Evolutionary conservation across 106 monocot species (phyloP), one percentile per base, ranked within the genome.

Genomic region (Dendrobium nobile): DNA sequence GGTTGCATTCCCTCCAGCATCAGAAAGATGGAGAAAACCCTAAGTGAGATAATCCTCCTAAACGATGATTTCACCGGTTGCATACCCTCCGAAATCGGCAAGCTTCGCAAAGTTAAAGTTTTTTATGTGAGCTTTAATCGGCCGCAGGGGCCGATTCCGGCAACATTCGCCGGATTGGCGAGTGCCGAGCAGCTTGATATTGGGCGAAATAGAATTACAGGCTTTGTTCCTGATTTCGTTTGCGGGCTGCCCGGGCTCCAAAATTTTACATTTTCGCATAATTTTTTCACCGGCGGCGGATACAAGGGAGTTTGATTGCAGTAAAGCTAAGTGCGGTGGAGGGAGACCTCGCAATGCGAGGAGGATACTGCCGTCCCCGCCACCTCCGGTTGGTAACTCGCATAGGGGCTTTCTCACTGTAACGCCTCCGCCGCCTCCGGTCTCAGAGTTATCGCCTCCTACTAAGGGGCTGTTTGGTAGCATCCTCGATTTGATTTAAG

Each of bases 151-250:
- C 77, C 82, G 65, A 61, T n/a, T n/a, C n/a, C n/a, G n/a, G n/a
- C n/a, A n/a, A n/a, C n/a, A n/a, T n/a, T n/a, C n/a, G n/a, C n/a
- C n/a, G n/a, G n/a, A n/a, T n/a, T n/a, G n/a, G n/a, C n/a, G n/a
- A n/a, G n/a, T n/a, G n/a, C n/a, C n/a, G n/a, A n/a, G n/a, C n/a
- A 88, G 86, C 86, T 90, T 20, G 84, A 93, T 74, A 78, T 93
- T 5, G 93, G 84, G 0, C 86, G 80, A 77, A 93, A 93, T 75
- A 68, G 37, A 15, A 77, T 93, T 27, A 81, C 85, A 0, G 90
- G 93, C 1, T 9, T 82, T 24, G 31, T 88, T 41, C 86, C 93
- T 11, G 45, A 37, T 4, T 84, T 47, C 9, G 41, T 88, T 54
- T 93, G 93, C 74, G 6, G 42, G 4, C 77, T 93, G 6, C 85